phyloP scores from a whole-genome alignment of 2,329 filamentous ascomycete species.

The Ophidiomyces ophidiicola region DNA sequence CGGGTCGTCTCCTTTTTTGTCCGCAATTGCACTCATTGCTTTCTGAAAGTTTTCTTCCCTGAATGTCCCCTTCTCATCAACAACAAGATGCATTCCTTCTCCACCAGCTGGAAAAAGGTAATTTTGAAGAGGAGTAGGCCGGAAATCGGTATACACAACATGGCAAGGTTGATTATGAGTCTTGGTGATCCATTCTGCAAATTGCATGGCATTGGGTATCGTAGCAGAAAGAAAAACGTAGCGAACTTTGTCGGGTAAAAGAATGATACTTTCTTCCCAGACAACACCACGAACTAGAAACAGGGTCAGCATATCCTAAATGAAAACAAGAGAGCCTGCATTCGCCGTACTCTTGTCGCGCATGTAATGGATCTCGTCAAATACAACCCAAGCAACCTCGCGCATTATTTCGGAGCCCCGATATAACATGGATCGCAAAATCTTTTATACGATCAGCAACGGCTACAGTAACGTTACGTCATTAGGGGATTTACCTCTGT shows the following conservation, averaged over 20 bases:
- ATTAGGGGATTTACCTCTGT: slow-evolving; percentile 49
- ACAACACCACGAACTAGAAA: slow-evolving; percentile 67
- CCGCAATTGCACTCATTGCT: slow-evolving; percentile 80
- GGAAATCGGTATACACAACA: slow-evolving; percentile 97
- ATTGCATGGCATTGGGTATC: slow-evolving; percentile 97
- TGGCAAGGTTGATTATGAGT: slow-evolving; percentile 96
- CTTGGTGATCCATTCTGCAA: slow-evolving; percentile 98
- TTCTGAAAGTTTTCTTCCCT: slow-evolving; percentile 95
- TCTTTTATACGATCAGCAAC: slow-evolving; percentile 34
- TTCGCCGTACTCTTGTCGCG: slow-evolving; percentile 57
- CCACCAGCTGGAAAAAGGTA: slow-evolving; percentile 94
- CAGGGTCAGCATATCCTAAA: background rate
- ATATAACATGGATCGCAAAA: slow-evolving; percentile 97
- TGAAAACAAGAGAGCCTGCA: background rate
- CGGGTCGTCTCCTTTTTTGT: slow-evolving; percentile 74
- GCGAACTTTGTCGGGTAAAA: slow-evolving; percentile 94
- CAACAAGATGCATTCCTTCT: slow-evolving; percentile 83
- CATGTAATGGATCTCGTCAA: slow-evolving; percentile 98
- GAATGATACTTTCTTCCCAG: slow-evolving; percentile 98
- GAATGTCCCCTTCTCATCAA: slow-evolving; percentile 94
- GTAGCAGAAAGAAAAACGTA: slow-evolving; percentile 98
- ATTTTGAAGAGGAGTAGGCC: slow-evolving; percentile 89
- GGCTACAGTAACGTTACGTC: background rate
- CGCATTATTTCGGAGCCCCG: slow-evolving; percentile 98
- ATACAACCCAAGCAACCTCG: slow-evolving; percentile 95